Conservation (phyloP, 177 flowering plant genomes). For the Vitis hybrid region DNA sequence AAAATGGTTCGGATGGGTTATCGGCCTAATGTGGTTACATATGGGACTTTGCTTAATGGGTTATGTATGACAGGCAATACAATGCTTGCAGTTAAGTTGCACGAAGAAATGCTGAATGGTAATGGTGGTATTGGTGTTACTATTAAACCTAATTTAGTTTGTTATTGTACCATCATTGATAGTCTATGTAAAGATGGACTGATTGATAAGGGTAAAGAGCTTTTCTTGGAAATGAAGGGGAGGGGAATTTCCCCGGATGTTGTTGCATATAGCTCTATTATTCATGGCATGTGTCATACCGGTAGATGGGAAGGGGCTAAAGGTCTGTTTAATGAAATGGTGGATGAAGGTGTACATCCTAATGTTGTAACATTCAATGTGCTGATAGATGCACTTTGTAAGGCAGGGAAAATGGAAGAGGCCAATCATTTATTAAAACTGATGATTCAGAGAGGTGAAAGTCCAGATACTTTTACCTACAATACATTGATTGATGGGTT, state of each 20-base stretch:
- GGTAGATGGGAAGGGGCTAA: slow-evolving; percentile 30
- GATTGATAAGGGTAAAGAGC: slow-evolving; percentile 32
- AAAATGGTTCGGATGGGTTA: slow-evolving; percentile 28
- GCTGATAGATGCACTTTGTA: slow-evolving; percentile 30
- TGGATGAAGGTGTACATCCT: slow-evolving; percentile 36
- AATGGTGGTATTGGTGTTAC: slow-evolving; percentile 1
- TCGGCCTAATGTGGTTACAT: slow-evolving; percentile 28
- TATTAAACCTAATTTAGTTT: slow-evolving; percentile 28
- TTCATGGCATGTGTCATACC: slow-evolving; percentile 27
- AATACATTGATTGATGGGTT: slow-evolving; percentile 34
- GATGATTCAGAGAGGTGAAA: slow-evolving; percentile 35
- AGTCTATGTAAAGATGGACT: slow-evolving; percentile 37
- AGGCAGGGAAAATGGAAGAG: slow-evolving; percentile 28
- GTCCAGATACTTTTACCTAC: slow-evolving; percentile 26
- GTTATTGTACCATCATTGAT: slow-evolving; percentile 30
- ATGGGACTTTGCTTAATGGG: slow-evolving; percentile 45
- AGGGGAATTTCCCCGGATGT: slow-evolving; percentile 36
- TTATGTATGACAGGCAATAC: slow-evolving; percentile 38
- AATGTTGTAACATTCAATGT: slow-evolving; percentile 33
- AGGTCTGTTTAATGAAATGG: slow-evolving; percentile 30
- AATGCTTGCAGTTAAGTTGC: slow-evolving; percentile 26
- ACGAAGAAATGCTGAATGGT: slow-evolving; percentile 26
- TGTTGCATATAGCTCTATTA: slow-evolving; percentile 26
- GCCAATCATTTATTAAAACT: slow-evolving; percentile 27
- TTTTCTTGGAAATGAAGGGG: slow-evolving; percentile 36